Evolutionary conservation across 208 protist species (phyloP), one percentile per base, ranked within the genome.

Genomic region (Wallacemonas rigidus): DNA sequence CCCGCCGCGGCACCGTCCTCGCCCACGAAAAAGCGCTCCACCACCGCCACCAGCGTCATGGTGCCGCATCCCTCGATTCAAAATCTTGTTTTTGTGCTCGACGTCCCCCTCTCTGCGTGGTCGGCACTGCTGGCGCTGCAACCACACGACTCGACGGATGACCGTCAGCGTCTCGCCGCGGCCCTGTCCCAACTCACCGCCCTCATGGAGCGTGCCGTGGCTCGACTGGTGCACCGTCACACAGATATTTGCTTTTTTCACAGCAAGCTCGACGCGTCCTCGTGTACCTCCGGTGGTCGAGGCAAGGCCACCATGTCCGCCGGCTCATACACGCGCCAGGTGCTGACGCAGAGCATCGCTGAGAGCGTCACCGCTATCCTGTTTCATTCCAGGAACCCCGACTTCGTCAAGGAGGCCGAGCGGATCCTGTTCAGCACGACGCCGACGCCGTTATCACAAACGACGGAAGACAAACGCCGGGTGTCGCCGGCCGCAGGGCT

Each of bases 361-460:
- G 87, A 84, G 36, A 95, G 87, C 67, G 65, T 95, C 53, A 69
- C 77, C 1, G 68, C 69, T 2, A 86, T 95, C 62, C 51, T 91
- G 2, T 69, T 79, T n/a, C 54, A 69, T n/a, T 95, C 90, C 1
- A 40, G 65, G 2, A 83, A 87, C 54, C 35, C 38, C 0, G 73
- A 67, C 9, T 95, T 95, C 68, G 75, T 83, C 36, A 67, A 41
- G 0, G 87, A 90, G 26, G 90, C 87, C 39, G 80, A 83, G 73
- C 79, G 82, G 11, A 60, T 92, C n/a, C 74, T 95, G 12, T 81
- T 79, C 63, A 14, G 8, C 45, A 50, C 45, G 8, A 50, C 45
- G 45, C 45, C 6, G 8, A 50, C 45, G 45, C 45, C 26, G 26
- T 26, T 26, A 0, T 26, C 26, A 26, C 26, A 26, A 26, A 26